Conservation (phyloP, 495 filamentous ascomycete species). For the Tricharina praecox region DNA sequence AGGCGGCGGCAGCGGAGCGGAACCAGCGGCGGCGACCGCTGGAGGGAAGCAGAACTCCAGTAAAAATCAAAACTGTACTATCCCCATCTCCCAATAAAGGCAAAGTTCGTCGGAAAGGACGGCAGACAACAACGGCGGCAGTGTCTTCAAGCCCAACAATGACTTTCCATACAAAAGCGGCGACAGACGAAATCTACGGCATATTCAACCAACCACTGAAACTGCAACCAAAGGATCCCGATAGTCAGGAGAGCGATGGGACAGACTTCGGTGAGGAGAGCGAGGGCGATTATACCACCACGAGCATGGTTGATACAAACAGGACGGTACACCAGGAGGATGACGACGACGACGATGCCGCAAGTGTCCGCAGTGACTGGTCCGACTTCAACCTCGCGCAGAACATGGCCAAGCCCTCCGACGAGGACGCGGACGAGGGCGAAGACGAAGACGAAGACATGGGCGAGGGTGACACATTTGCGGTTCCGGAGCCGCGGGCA, state of each 20-base stretch:
- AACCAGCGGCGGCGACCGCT: constrained; percentile 48
- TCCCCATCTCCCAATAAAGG: constrained; percentile 26
- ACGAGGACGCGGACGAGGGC: neutral
- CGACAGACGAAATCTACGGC: constrained; percentile 91
- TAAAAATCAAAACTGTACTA: constrained; percentile 25
- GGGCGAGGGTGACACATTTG: constrained; percentile 10
- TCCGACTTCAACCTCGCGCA: constrained; percentile 19
- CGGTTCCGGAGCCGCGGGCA: constrained; percentile 7
- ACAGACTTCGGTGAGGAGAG: constrained; percentile 47
- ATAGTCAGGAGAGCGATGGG: constrained; percentile 28
- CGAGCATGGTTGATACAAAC: constrained; percentile 22
- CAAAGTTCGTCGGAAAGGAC: constrained; percentile 21
- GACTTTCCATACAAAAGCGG: constrained; percentile 88
- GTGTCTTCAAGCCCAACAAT: constrained; percentile 56
- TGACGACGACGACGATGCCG: constrained; percentile 29
- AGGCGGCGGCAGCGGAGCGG: constrained; percentile 36
- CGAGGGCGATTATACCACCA: constrained; percentile 41
- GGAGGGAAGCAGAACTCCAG: constrained; percentile 18
- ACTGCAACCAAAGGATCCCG: constrained; percentile 26
- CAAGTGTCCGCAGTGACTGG: constrained; percentile 23
- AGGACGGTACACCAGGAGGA: constrained; percentile 1
- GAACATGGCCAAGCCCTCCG: neutral
- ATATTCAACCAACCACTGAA: constrained; percentile 87
- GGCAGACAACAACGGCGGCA: too few species aligned
- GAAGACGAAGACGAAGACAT: constrained; percentile 7